A percentile compares a stretch with the other conserved stretches of the same genome.
These are phyloP conservation scores for Cyberlindnera americana DNA, from an alignment of 805 yeast genomes.

Conservation along the genomic window DNA sequence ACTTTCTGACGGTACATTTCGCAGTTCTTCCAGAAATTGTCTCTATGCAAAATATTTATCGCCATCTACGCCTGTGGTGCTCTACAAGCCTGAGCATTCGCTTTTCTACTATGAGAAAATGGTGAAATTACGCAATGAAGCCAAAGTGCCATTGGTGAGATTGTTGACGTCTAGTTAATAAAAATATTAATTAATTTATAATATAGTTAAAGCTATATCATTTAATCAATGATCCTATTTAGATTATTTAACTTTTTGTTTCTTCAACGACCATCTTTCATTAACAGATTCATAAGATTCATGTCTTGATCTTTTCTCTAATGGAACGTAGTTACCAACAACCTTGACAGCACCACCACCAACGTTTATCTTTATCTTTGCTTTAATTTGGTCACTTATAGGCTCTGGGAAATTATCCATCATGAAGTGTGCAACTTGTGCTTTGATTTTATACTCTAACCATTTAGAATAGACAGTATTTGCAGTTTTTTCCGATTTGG, in stretches of 20 bases:
- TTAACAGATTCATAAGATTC: constrained; percentile 72
- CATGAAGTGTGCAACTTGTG: constrained; percentile 41
- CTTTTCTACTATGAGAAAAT: too few species aligned
- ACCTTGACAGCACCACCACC: constrained; percentile 81
- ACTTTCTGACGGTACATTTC: too few species aligned
- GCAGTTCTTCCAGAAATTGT: too few species aligned
- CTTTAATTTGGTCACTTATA: background rate
- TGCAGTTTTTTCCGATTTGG: constrained; percentile 41
- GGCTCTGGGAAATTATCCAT: constrained; percentile 18
- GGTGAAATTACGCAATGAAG: too few species aligned
- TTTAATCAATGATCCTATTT: background rate
- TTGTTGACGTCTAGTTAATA: too few species aligned
- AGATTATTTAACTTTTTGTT: constrained; percentile 19
- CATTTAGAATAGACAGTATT: constrained; percentile 45
- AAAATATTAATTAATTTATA: too few species aligned
- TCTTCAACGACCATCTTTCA: constrained; percentile 53
- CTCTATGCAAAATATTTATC: too few species aligned
- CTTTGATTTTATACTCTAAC: constrained; percentile 55
- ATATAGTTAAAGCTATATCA: background rate
- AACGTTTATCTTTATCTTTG: constrained; percentile 39
- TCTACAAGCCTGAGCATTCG: too few species aligned
- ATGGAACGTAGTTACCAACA: constrained; percentile 52
- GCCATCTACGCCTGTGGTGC: too few species aligned
- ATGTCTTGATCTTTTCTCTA: constrained; percentile 51
- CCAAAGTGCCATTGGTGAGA: too few species aligned